These are phyloP conservation scores for Penstemon newberryi DNA, from an alignment of 257 asterid genomes.

Conservation along the genomic window DNA sequence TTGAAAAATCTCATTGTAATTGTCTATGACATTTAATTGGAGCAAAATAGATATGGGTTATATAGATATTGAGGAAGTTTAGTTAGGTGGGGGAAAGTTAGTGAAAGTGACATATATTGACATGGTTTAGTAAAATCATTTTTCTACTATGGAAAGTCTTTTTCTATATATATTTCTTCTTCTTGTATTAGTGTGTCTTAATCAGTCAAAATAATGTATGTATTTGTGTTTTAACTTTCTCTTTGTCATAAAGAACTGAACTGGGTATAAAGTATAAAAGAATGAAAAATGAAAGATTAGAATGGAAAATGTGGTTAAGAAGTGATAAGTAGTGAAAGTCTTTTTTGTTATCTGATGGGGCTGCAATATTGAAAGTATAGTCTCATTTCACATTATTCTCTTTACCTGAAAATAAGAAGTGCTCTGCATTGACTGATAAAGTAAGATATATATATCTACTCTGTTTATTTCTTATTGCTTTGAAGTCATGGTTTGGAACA, in stretches of 20 bases:
- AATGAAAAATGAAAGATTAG: too few relatives aligned
- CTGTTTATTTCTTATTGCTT: constrained; percentile 1
- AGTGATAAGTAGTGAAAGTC: constrained; percentile 12
- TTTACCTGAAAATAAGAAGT: constrained; percentile 15
- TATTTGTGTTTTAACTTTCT: constrained; percentile 16
- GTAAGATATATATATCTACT: not conserved
- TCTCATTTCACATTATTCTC: constrained; percentile 24
- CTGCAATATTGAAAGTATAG: constrained; percentile 20
- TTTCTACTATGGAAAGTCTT: not conserved
- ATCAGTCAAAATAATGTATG: constrained; percentile 24
- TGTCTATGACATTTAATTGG: not conserved
- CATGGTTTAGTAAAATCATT: not conserved
- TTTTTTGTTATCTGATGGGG: constrained; percentile 36
- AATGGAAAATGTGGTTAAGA: constrained; percentile 1
- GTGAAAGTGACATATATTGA: not conserved
- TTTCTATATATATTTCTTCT: constrained; percentile 4
- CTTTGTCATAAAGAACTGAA: constrained; percentile 18
- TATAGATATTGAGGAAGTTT: too few relatives aligned
- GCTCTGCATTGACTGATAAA: constrained; percentile 26
- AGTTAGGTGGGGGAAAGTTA: constrained; percentile 8
- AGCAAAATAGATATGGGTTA: too few relatives aligned
- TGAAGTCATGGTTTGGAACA: constrained; percentile 18
- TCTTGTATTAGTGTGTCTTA: constrained; percentile 27
- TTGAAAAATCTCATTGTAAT: not conserved
- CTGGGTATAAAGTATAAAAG: not conserved